Conservation (phyloP, 2,329 filamentous ascomycete genomes). For the Penicillium psychrosexuale region DNA sequence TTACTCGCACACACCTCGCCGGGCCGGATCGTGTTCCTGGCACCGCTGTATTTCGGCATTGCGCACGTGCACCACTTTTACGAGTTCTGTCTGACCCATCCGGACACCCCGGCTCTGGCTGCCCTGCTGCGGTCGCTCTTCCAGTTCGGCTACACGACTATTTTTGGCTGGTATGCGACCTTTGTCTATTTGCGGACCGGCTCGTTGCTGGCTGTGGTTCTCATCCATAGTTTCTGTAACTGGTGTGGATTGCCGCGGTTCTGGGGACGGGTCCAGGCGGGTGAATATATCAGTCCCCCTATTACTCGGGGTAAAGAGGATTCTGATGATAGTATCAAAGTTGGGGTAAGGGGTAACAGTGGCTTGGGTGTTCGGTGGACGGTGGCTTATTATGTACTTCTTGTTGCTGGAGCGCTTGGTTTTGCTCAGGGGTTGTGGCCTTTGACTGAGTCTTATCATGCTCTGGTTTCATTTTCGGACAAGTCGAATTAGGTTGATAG, state of each 20-base stretch:
- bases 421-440: constrained; percentile 72
- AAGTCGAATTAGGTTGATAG: neutral
- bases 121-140: constrained; percentile 70
- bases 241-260: constrained; percentile 83
- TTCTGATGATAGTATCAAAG: constrained; percentile 23
- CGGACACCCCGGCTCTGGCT: constrained; percentile 60
- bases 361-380: constrained; percentile 61
- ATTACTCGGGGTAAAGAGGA: constrained; percentile 43
- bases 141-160: constrained; percentile 83
- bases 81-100: constrained; percentile 82
- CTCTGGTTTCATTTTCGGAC: constrained; percentile 34
- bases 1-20: constrained; percentile 63
- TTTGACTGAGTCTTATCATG: constrained; percentile 58
- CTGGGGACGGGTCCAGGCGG: constrained; percentile 70
- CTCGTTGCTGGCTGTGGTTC: constrained; percentile 69
- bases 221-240: constrained; percentile 88
- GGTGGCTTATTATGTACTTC: constrained; percentile 71
- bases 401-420: constrained; percentile 66
- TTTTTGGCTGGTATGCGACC: constrained; percentile 91
- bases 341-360: constrained; percentile 24
- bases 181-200: constrained; percentile 86
- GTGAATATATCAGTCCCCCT: constrained; percentile 37
- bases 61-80: constrained; percentile 96
- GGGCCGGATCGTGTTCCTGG: constrained; percentile 67
- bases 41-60: constrained; percentile 85